Evolutionary conservation across 805 yeast species (phyloP).

Genomic region (Priceomyces castillae): DNA sequence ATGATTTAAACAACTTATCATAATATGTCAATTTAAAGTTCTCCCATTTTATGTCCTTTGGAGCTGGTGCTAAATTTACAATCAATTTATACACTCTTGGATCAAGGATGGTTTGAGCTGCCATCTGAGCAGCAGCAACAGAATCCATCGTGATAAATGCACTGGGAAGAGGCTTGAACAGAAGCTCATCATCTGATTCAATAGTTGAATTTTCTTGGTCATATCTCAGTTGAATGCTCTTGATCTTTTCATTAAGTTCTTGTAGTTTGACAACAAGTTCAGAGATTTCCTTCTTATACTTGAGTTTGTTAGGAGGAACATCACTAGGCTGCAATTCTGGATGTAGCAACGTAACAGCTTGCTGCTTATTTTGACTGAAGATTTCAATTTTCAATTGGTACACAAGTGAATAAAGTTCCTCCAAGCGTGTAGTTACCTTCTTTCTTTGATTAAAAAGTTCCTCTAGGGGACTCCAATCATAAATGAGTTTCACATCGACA

Average conservation of each 20-base stretch:
- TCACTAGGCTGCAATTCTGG: constrained; percentile 6
- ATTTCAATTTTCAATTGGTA: constrained; percentile 44
- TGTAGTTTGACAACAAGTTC: constrained; percentile 32
- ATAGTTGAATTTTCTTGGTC: constrained; percentile 25
- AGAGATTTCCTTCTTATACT: constrained; percentile 30
- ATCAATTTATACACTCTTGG: constrained; percentile 44
- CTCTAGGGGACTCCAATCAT: constrained; percentile 44
- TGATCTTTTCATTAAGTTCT: constrained; percentile 39
- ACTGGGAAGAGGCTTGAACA: constrained; percentile 39
- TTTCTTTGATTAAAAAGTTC: constrained; percentile 34
- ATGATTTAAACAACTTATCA: constrained; percentile 36
- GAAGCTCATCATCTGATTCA: constrained; percentile 22
- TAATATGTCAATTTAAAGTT: constrained; percentile 43
- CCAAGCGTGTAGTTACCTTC: constrained; percentile 33
- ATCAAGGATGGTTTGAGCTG: constrained; percentile 45
- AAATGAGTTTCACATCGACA: constrained; percentile 47
- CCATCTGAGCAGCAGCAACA: constrained; percentile 49
- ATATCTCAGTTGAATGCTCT: constrained; percentile 29
- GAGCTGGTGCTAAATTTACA: constrained; percentile 46
- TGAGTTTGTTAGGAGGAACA: constrained; percentile 8
- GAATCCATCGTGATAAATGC: constrained; percentile 51
- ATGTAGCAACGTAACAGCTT: constrained; percentile 26
- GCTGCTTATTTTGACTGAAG: constrained; percentile 30
- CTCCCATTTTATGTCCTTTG: constrained; percentile 45
- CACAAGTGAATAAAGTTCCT: constrained; percentile 38